A percentile compares a stretch with the other conserved stretches of the same genome.
Conservation (phyloP, 1,284 basidiomycete genomes). For the Vanrija sp. region DNA sequence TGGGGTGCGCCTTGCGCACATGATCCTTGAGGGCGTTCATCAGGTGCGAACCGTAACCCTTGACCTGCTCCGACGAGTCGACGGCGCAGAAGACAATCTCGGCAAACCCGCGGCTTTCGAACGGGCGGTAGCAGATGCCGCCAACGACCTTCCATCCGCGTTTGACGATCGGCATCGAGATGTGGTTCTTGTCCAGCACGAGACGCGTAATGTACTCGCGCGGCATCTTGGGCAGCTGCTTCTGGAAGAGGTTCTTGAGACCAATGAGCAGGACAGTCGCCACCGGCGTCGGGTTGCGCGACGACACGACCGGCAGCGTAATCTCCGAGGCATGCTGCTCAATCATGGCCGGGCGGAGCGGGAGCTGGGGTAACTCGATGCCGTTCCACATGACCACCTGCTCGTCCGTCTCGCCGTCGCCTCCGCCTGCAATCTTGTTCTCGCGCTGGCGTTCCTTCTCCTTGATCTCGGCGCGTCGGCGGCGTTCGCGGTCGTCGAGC, state of each 20-base stretch:
- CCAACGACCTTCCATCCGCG: constrained; percentile 93
- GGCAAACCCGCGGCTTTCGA: constrained; percentile 89
- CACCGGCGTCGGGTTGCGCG: constrained; percentile 69
- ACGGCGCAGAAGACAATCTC: constrained; percentile 99
- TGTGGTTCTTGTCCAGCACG: constrained; percentile 89
- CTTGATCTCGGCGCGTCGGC: constrained; percentile 50
- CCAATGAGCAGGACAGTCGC: constrained; percentile 84
- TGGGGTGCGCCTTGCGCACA: constrained; percentile 71
- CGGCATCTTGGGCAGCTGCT: constrained; percentile 98
- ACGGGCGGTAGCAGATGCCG: constrained; percentile 95
- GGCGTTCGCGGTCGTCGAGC: constrained; percentile 45
- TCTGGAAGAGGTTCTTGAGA: constrained; percentile 94
- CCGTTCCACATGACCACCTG: constrained; percentile 45
- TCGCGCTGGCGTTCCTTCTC: constrained; percentile 64
- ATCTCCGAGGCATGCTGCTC: constrained; percentile 84
- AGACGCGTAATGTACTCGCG: constrained; percentile 96
- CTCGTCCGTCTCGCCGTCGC: constrained; percentile 55
- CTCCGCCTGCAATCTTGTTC: constrained; percentile 69
- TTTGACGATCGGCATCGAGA: constrained; percentile 91
- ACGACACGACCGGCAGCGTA: constrained; percentile 74
- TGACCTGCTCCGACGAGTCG: constrained; percentile 92
- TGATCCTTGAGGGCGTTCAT: constrained; percentile 99
- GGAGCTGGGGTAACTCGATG: constrained; percentile 43
- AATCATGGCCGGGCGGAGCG: constrained; percentile 63
- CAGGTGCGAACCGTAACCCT: constrained; percentile 96